Conservation (phyloP, 805 yeast species). For the Nakazawaea ambrosiae region DNA sequence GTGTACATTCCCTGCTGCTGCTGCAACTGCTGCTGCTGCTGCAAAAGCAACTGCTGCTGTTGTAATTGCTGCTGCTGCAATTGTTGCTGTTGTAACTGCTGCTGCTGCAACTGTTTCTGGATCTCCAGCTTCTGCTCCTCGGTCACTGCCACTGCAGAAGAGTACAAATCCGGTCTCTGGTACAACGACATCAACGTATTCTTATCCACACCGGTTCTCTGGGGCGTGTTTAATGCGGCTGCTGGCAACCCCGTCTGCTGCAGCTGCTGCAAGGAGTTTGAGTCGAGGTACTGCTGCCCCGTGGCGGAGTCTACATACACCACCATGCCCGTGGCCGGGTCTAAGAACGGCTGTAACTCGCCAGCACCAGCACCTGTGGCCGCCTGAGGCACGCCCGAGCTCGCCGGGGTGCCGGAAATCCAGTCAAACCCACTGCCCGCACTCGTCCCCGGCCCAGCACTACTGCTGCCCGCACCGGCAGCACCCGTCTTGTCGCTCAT, state of each 20-base stretch:
- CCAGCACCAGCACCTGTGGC: slow-evolving; percentile 19
- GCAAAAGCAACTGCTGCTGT: slow-evolving; percentile 13
- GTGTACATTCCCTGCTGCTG: background rate
- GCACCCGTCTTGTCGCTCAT: slow-evolving; percentile 25
- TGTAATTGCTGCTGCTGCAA: slow-evolving; percentile 15
- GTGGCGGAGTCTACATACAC: slow-evolving; percentile 55
- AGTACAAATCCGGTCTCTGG: slow-evolving; percentile 27
- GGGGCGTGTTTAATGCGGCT: too few relatives aligned
- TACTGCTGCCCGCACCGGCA: slow-evolving; percentile 25
- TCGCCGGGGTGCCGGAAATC: slow-evolving; percentile 3
- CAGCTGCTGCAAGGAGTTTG: slow-evolving; percentile 29
- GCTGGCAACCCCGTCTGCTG: slow-evolving; percentile 19
- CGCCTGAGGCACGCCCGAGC: slow-evolving; percentile 11
- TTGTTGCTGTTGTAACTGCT: slow-evolving; percentile 13
- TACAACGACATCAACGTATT: slow-evolving; percentile 34
- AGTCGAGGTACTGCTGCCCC: slow-evolving; percentile 56
- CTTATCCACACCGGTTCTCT: slow-evolving; percentile 25
- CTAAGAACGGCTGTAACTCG: slow-evolving; percentile 57
- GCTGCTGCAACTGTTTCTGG: slow-evolving; percentile 5
- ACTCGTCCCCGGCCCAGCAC: slow-evolving; percentile 21
- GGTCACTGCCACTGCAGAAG: slow-evolving; percentile 24
- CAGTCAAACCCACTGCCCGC: slow-evolving; percentile 13
- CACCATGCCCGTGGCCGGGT: slow-evolving; percentile 63
- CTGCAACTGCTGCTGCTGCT: slow-evolving; percentile 11
- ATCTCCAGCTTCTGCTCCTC: slow-evolving; percentile 9